Base-by-base conservation (phyloP, 2,329 filamentous ascomycete genomes). In the Stromatinia cepivora region DNA sequence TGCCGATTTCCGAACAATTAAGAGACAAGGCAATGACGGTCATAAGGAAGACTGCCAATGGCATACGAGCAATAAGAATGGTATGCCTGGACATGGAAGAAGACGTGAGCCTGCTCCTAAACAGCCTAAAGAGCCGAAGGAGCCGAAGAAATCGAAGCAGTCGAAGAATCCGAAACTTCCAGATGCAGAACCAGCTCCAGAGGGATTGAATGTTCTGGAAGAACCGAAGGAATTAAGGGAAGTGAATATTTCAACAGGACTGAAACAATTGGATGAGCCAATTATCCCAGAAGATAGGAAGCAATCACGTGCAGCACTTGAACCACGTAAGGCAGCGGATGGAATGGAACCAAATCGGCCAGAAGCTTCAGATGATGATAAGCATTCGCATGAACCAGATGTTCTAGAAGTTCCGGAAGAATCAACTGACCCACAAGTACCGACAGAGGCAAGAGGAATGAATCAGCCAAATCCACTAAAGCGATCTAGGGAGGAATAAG, bases 81-180 rank as follows among this genome's bases (percentile, higher is more conserved):
- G 59, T 8, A 36, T 63, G 4, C 59, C 46, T 25, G 31, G 59
- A 52, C 31, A 63, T 22, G 59, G 46, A 20, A 17, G 59, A 63
- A 63, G 31, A 39, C 31, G 46, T 28, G 13, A n/a, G 22, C 9
- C 45, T 62, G 45, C 31, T 7, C 7, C 6, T 1, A 20, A 31
- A 17, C 22, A 48, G 7, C 28, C 20, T 17, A 50, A 52, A 17
- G 59, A n/a, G 4, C 9, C 31, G 2, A 36, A 63, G 15, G 25
- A 63, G 31, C n/a, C 36, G n/a, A 42, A 25, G 36, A 42, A 10
- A 58, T 13, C n/a, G 15, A 28, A 10, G 36, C 13, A 17, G 13
- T 39, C 11, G 31, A n/a, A 48, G 8, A 4, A 25, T 50, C 45
- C 17, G n/a, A 50, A 36, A 36, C 1, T 9, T 3, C 3, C 22